These are phyloP conservation scores for Phytophthora pistaciae DNA, from an alignment of 352 stramenopile genomes.

Conservation along the genomic window DNA sequence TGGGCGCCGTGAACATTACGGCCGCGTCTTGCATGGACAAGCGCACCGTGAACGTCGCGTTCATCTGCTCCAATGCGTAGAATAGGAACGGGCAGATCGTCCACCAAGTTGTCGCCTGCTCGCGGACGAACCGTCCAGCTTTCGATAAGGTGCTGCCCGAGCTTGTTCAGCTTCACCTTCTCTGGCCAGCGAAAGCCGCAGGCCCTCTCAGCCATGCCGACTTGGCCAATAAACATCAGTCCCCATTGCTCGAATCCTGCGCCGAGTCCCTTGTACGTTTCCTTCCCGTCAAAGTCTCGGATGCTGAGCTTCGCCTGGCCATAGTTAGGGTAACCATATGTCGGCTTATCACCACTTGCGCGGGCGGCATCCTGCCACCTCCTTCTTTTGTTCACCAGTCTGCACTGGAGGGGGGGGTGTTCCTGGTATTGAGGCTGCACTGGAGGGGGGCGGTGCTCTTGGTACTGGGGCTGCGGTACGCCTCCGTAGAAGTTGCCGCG, in stretches of 20 bases:
- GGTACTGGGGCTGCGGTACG: not conserved
- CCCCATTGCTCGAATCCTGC: not conserved
- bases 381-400: not conserved
- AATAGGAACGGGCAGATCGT: not conserved
- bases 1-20: not conserved
- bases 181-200: not conserved
- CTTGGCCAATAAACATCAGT: not conserved
- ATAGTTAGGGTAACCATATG: not conserved
- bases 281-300: not conserved
- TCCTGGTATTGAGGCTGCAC: too few relatives aligned
- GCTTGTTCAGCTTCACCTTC: not conserved
- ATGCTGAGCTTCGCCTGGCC: not conserved
- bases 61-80: not conserved
- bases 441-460: not conserved
- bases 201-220: not conserved
- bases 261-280: not conserved
- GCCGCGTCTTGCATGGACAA: not conserved
- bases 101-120: not conserved
- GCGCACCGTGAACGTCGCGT: not conserved
- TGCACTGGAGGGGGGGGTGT: not conserved
- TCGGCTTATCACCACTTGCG: not conserved
- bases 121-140: not conserved
- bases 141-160: not conserved
- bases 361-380: not conserved
- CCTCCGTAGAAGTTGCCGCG: not conserved